Percentiles rank a stretch among this genome's conserved stretches.
These are phyloP conservation scores for Lodderomyces beijingensis DNA, from an alignment of 1,139 yeast species.

Conservation along the genomic window DNA sequence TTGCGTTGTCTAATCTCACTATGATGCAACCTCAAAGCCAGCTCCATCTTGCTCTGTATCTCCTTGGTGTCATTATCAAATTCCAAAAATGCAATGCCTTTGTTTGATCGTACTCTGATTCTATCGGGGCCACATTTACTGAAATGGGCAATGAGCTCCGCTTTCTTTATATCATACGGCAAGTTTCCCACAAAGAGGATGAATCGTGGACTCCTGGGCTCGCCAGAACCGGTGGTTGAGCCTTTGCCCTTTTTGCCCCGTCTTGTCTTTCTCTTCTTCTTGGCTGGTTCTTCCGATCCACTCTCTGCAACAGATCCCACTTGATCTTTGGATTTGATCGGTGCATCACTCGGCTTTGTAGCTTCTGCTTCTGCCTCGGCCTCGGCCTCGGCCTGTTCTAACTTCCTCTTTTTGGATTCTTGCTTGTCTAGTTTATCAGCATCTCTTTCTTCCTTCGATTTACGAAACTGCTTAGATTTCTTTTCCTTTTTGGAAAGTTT, in stretches of 20 bases:
- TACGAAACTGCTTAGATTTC: conserved; percentile 71
- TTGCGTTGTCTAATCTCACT: conserved; percentile 61
- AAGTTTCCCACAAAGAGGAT: conserved; percentile 89
- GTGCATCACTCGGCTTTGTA: conserved; percentile 12
- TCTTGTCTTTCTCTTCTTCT: conserved; percentile 71
- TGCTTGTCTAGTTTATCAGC: conserved; percentile 18
- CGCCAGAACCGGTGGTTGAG: conserved; percentile 17
- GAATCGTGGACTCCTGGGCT: conserved; percentile 57
- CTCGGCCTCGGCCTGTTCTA: conserved; percentile 10
- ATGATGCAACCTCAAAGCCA: conserved; percentile 81
- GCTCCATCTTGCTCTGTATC: conserved; percentile 75
- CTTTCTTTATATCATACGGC: conserved; percentile 65
- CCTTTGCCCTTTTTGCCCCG: conserved; percentile 71
- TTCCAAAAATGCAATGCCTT: conserved; percentile 92
- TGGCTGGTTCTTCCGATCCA: conserved; percentile 15
- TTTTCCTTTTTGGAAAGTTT: conserved; percentile 70
- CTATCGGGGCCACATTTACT: conserved; percentile 67
- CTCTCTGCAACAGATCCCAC: conserved; percentile 15
- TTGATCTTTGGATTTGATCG: not conserved
- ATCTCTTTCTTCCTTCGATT: conserved; percentile 22
- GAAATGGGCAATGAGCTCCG: conserved; percentile 70
- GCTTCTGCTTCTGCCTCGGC: conserved; percentile 5
- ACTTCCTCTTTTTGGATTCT: conserved; percentile 11
- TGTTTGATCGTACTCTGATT: conserved; percentile 73
- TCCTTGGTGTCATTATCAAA: conserved; percentile 60